These are phyloP conservation scores for Geoglossum glabrum DNA, from an alignment of 495 filamentous ascomycete species.

Conservation along the genomic window DNA sequence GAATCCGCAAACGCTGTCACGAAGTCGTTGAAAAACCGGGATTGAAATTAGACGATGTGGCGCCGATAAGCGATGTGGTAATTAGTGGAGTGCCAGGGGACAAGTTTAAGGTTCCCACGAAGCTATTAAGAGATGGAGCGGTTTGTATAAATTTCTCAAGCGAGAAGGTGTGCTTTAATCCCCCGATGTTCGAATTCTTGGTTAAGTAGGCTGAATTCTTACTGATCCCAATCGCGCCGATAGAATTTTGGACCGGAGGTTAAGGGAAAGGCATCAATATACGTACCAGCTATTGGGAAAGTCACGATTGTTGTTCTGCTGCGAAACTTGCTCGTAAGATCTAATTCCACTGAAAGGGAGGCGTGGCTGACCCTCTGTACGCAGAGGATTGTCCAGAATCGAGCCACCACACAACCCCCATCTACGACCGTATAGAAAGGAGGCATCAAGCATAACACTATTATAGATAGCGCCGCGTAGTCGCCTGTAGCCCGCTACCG, in stretches of 20 bases:
- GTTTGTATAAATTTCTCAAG: slow-evolving; percentile 97
- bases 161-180: slow-evolving; percentile 38
- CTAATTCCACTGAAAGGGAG: not conserved
- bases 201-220: not conserved
- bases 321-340: slow-evolving; percentile 65
- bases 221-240: slow-evolving; percentile 1
- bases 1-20: slow-evolving; percentile 61
- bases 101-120: slow-evolving; percentile 68
- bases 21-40: slow-evolving; percentile 63
- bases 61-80: slow-evolving; percentile 78
- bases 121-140: slow-evolving; percentile 64
- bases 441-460: not conserved
- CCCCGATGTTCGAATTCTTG: not conserved
- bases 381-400: slow-evolving; percentile 3
- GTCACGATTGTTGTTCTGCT: slow-evolving; percentile 87
- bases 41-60: slow-evolving; percentile 54
- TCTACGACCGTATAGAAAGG: not conserved
- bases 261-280: slow-evolving; percentile 90
- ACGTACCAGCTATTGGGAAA: slow-evolving; percentile 90
- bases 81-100: slow-evolving; percentile 82
- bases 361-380: not conserved
- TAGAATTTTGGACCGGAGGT: slow-evolving; percentile 75
- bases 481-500: not conserved
- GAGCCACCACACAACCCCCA: not conserved
- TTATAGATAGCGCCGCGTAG: not conserved